These are phyloP conservation scores for Dendrocalamus sinicus DNA, from an alignment of 176 grass and related monocot species.

Conservation along the genomic window DNA sequence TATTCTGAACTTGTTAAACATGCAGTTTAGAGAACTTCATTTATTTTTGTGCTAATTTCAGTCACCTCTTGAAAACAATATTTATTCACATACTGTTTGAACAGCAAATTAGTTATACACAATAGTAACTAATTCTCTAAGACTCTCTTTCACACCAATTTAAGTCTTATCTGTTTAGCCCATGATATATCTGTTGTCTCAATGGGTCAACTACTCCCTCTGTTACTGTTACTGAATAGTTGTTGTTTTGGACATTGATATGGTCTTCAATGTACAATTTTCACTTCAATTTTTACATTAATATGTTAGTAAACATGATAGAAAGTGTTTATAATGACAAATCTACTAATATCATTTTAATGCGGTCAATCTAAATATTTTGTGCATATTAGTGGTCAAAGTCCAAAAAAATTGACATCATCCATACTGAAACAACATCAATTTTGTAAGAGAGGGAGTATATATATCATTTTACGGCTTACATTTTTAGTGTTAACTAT, in stretches of 20 bases:
- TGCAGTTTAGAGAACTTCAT: slow-evolving; percentile 4
- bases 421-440: background rate
- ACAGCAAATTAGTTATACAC: slow-evolving; percentile 8
- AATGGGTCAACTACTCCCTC: background rate
- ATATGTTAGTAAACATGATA: slow-evolving; percentile 20
- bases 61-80: background rate
- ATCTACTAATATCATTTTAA: slow-evolving; percentile 18
- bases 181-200: slow-evolving; percentile 17
- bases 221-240: background rate
- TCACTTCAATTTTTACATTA: slow-evolving; percentile 19
- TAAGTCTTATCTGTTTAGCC: slow-evolving; percentile 29
- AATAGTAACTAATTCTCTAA: slow-evolving; percentile 24
- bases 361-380: slow-evolving; percentile 26
- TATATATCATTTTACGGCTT: background rate
- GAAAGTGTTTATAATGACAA: background rate
- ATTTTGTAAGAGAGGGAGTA: background rate
- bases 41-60: slow-evolving; percentile 14
- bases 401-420: background rate
- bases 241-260: background rate
- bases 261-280: background rate
- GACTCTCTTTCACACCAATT: slow-evolving; percentile 19
- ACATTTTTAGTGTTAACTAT: no score
- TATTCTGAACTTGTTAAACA: slow-evolving; percentile 19
- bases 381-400: slow-evolving; percentile 16
- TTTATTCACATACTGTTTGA: background rate